Conservation (phyloP, 2,329 filamentous ascomycete species). For the Berkeleyomyces basicola region DNA sequence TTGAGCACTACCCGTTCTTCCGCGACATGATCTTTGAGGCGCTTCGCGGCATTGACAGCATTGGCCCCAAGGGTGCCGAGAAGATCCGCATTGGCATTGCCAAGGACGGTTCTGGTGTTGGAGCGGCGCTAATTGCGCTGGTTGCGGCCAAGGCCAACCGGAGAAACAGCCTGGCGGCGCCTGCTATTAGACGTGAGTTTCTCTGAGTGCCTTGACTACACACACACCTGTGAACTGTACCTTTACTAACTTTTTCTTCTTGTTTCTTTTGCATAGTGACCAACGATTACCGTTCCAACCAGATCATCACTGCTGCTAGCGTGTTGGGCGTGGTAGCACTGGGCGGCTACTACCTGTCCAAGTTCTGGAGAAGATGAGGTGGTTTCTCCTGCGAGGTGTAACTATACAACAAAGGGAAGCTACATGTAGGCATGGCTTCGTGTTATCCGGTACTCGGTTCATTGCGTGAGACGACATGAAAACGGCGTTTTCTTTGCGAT, state of each 20-base stretch:
- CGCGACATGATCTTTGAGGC: slow-evolving; percentile 76
- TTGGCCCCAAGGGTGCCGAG: slow-evolving; percentile 64
- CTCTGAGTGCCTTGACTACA: not conserved
- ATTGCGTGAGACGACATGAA: slow-evolving; percentile 2
- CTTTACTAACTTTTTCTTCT: not conserved
- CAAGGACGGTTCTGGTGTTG: slow-evolving; percentile 86
- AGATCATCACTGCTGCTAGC: slow-evolving; percentile 21
- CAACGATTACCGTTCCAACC: slow-evolving; percentile 20
- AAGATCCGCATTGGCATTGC: slow-evolving; percentile 88
- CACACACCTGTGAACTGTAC: not conserved
- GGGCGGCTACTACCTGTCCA: slow-evolving; percentile 20
- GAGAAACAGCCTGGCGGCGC: slow-evolving; percentile 10
- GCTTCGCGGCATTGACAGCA: slow-evolving; percentile 55
- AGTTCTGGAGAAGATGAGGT: slow-evolving; percentile 11
- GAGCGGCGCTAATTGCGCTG: slow-evolving; percentile 65
- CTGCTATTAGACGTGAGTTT: slow-evolving; percentile 8
- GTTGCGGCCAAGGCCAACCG: slow-evolving; percentile 43
- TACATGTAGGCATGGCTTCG: not conserved
- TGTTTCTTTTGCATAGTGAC: slow-evolving; percentile 16
- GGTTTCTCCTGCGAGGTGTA: not conserved
- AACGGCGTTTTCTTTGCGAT: slow-evolving; percentile 8
- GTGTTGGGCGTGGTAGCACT: slow-evolving; percentile 24
- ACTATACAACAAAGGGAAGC: too few relatives aligned
- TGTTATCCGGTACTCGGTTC: slow-evolving; percentile 1
- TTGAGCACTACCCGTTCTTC: slow-evolving; percentile 92